Percentiles rank a stretch among this genome's conserved stretches.
Evolutionary conservation across 345 rosid species (phyloP).

Genomic region (Populus simonii): DNA sequence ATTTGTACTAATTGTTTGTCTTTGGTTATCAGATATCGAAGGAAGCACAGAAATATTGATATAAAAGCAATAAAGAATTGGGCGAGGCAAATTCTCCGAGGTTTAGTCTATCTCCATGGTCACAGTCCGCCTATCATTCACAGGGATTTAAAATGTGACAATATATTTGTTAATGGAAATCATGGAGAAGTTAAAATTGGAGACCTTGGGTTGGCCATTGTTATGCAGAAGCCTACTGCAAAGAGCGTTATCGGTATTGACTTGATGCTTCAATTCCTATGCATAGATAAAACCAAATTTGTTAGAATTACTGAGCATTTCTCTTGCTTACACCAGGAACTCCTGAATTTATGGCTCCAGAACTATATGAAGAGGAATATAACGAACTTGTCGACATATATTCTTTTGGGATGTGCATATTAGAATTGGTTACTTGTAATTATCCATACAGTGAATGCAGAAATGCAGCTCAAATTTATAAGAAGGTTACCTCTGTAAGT

Average conservation of each 20-base stretch:
- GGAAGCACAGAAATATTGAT: slow-evolving; percentile 83
- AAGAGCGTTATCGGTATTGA: slow-evolving; percentile 76
- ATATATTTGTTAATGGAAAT: slow-evolving; percentile 90
- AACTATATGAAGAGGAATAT: slow-evolving; percentile 81
- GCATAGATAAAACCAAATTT: background rate
- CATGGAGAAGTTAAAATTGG: slow-evolving; percentile 94
- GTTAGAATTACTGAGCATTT: background rate
- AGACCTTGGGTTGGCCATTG: slow-evolving; percentile 80
- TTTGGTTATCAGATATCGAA: slow-evolving; percentile 56
- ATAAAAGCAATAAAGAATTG: slow-evolving; percentile 86
- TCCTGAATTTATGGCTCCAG: slow-evolving; percentile 92
- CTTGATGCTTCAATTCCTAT: background rate
- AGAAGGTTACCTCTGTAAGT: slow-evolving; percentile 83
- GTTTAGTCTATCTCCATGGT: slow-evolving; percentile 80
- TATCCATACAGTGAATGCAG: slow-evolving; percentile 81
- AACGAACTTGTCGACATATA: slow-evolving; percentile 83
- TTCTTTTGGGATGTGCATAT: slow-evolving; percentile 85
- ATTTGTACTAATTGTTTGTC: background rate
- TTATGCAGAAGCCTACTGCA: slow-evolving; percentile 74
- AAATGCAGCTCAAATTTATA: slow-evolving; percentile 92
- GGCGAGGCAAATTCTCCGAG: slow-evolving; percentile 83
- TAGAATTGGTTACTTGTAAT: slow-evolving; percentile 90
- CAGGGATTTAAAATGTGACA: slow-evolving; percentile 92
- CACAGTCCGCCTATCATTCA: slow-evolving; percentile 93
- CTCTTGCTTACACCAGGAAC: slow-evolving; percentile 43